Evolutionary conservation across 2,329 filamentous ascomycete species (phyloP).

Genomic region (Thelonectria blattea): DNA sequence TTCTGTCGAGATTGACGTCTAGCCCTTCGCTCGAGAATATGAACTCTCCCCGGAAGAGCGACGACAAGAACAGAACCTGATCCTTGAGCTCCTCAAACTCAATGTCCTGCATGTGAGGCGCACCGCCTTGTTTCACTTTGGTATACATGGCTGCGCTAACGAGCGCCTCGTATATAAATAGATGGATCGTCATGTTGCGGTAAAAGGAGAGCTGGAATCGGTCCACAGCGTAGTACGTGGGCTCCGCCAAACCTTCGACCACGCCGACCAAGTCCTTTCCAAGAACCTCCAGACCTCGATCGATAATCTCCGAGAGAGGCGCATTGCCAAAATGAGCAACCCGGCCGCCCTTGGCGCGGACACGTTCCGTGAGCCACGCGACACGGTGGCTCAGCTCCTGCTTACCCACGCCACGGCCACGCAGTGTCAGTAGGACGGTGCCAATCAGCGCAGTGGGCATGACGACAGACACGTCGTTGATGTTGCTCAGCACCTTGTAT

Average conservation of each 20-base stretch:
- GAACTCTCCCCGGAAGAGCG: slow-evolving; percentile 94
- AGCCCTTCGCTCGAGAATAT: slow-evolving; percentile 93
- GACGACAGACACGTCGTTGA: slow-evolving; percentile 94
- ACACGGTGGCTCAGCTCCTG: slow-evolving; percentile 84
- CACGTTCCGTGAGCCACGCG: slow-evolving; percentile 85
- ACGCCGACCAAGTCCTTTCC: slow-evolving; percentile 87
- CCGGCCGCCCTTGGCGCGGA: slow-evolving; percentile 84
- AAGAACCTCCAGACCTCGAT: slow-evolving; percentile 88
- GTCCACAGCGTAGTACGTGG: slow-evolving; percentile 93
- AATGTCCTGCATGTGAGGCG: slow-evolving; percentile 79
- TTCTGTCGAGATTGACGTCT: slow-evolving; percentile 78
- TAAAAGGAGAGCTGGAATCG: slow-evolving; percentile 98
- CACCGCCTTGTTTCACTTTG: slow-evolving; percentile 88
- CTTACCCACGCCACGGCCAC: slow-evolving; percentile 90
- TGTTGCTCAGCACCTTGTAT: slow-evolving; percentile 90
- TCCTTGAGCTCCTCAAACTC: slow-evolving; percentile 73
- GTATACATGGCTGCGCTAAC: slow-evolving; percentile 92
- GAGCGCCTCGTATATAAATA: slow-evolving; percentile 92
- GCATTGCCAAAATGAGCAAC: slow-evolving; percentile 91
- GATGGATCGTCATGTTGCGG: slow-evolving; percentile 98
- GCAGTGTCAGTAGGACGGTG: slow-evolving; percentile 87
- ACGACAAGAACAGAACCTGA: slow-evolving; percentile 89
- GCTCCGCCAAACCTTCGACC: slow-evolving; percentile 80
- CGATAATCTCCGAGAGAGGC: slow-evolving; percentile 80
- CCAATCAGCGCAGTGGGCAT: slow-evolving; percentile 98